Base-by-base conservation (phyloP, 2,329 filamentous ascomycete species). In the Paecilomyces variotii region DNA sequence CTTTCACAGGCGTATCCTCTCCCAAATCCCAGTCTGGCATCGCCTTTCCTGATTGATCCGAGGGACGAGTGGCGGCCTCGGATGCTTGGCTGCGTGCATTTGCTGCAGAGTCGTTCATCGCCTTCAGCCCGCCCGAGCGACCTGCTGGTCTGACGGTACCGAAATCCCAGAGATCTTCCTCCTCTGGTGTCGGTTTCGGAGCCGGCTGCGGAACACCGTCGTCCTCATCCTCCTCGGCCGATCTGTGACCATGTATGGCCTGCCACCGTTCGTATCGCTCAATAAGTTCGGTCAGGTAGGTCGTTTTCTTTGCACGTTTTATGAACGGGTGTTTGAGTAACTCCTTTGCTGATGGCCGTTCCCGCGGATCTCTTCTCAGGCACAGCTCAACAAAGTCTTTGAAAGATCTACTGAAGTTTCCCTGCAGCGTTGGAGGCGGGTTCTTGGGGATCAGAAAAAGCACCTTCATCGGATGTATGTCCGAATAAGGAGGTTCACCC, bases 381-480 rank as follows among this genome's bases (percentile, higher is more conserved):
- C 94, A 97, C 7, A 90, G 77, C 65, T 91, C 88, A 57, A 93
- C 82, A 67, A 93, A 93, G 56, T 93, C 90, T 70, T 92, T 93
- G 76, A 93, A 94, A 0, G 86, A 81, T 66, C 87, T 91, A 64
- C 87, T 90, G 68, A 92, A 94, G 66, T 90, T 88, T 14, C 89
- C 90, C 64, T 91, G 87, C 32, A 97, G 79, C 27, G 85, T 81
- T 0, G 93, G 94, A 0, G 93, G 89, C 0, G 90, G 84, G 68
- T 97, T 97, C 76, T 97, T 97, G 0, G 93, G 93, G 57, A 97
- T 97, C 54, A 97, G 81, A 70, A 97, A 97, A 6, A 97, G 79
- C 2, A 97, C 93, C 73, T 97, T 97, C 93, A 97, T 97, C 30
- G 93, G 93, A 74, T 97, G 93, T 54, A 97, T 97, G 68, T 97